Conservation (phyloP, 768 basidiomycete species). For the Trametes coccinea region DNA sequence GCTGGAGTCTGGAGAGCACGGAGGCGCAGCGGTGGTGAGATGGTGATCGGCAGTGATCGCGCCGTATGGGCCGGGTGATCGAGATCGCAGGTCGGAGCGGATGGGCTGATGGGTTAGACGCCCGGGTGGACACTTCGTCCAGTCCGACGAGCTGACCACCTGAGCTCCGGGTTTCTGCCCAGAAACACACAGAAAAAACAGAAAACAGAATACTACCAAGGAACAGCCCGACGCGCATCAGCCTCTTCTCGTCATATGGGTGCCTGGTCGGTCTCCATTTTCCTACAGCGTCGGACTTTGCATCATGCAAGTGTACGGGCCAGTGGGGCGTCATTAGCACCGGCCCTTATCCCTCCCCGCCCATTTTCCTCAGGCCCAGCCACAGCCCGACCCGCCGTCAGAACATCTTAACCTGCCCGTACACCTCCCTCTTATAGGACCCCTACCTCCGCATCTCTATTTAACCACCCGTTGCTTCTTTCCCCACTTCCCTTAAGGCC, state of each 20-base stretch:
- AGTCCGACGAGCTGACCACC: background rate
- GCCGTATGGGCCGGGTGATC: constrained; percentile 8
- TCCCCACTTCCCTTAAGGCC: background rate
- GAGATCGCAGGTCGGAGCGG: background rate
- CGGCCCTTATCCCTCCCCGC: constrained; percentile 8
- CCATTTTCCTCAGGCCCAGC: constrained; percentile 7
- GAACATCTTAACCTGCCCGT: background rate
- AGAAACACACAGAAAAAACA: background rate
- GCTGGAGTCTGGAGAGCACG: background rate
- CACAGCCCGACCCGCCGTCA: constrained; percentile 3
- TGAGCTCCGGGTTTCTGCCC: background rate
- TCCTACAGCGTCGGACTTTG: background rate
- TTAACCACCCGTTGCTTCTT: constrained; percentile 1
- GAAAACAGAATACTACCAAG: background rate
- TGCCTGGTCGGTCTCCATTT: background rate
- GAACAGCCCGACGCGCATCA: background rate
- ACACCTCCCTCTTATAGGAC: background rate
- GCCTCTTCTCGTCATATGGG: constrained; percentile 4
- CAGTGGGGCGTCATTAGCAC: constrained; percentile 2
- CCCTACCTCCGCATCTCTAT: constrained; percentile 1
- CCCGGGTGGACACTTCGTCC: background rate
- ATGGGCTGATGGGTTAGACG: background rate
- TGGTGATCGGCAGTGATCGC: constrained; percentile 6
- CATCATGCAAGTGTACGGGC: background rate
- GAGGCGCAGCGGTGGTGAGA: constrained; percentile 11